A percentile compares a stretch with the other conserved stretches of the same genome.
Conservation (phyloP, 2,329 filamentous ascomycete genomes). For the Fusarium sp. region DNA sequence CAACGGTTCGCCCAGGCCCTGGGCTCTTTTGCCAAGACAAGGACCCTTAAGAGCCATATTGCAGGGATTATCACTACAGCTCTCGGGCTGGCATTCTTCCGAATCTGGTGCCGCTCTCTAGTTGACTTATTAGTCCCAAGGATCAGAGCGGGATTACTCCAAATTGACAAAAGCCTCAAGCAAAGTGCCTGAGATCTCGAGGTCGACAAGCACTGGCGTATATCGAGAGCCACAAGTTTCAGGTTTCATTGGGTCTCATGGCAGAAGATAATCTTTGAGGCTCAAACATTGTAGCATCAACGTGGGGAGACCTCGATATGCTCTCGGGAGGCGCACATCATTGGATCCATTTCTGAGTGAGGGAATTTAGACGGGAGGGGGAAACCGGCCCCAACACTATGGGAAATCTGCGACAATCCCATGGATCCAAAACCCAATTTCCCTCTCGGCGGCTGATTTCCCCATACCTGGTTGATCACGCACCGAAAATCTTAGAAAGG, state of each 20-base stretch:
- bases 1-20: conserved; percentile 22
- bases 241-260: not conserved
- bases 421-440: conserved; percentile 19
- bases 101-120: not conserved
- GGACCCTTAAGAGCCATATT: not conserved
- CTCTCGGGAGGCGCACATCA: conserved; percentile 27
- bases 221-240: conserved; percentile 27
- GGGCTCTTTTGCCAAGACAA: conserved; percentile 9
- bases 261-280: conserved; percentile 11
- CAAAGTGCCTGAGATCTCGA: conserved; percentile 15
- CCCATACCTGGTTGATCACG: conserved; percentile 16
- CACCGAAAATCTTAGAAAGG: not conserved
- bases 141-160: conserved; percentile 6
- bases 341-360: not conserved
- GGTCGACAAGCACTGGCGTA: conserved; percentile 1
- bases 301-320: conserved; percentile 29
- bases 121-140: not conserved
- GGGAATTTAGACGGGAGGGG: conserved; percentile 6
- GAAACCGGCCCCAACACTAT: conserved; percentile 8
- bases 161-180: not conserved
- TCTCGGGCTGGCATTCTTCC: conserved; percentile 21
- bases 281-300: conserved; percentile 23
- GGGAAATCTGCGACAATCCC: conserved; percentile 32
- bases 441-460: conserved; percentile 17
- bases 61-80: conserved; percentile 24